Percentiles rank a stretch among this genome's conserved stretches.
Conservation (phyloP, 768 basidiomycete genomes). For the Auricularia heimuer region DNA sequence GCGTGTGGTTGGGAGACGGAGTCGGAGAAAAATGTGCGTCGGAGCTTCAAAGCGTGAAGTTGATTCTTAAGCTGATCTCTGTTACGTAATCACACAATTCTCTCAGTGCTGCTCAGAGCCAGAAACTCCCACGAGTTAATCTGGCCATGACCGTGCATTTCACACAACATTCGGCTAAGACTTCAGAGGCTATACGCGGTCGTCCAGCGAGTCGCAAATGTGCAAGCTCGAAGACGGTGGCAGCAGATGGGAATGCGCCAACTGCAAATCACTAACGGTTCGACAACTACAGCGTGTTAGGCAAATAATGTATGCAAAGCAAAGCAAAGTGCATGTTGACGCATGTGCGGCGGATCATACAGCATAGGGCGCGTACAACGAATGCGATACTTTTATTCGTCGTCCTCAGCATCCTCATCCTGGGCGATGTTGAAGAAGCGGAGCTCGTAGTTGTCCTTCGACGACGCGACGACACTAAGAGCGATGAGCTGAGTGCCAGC, state of each 20-base stretch:
- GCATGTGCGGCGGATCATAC: background rate
- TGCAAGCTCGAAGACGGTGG: no score
- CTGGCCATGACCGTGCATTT: no score
- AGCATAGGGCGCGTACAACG: background rate
- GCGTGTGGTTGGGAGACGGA: constrained; percentile 3
- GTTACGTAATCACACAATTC: no score
- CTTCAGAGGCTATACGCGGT: no score
- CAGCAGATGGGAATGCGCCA: no score
- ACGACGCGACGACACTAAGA: constrained; percentile 75
- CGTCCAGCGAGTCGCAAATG: no score
- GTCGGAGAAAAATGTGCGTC: background rate
- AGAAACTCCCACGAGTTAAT: no score
- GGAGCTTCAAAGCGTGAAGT: background rate
- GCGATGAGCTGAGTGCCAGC: constrained; percentile 6
- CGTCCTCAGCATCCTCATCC: background rate
- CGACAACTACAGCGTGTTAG: no score
- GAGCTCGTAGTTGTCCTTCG: constrained; percentile 90
- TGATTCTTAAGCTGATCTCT: background rate
- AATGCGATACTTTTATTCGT: background rate
- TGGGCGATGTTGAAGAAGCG: constrained; percentile 77
- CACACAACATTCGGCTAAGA: no score
- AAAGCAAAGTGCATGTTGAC: background rate
- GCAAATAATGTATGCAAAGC: background rate
- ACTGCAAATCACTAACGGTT: no score
- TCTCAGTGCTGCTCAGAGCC: no score